Evolutionary conservation across 2,329 filamentous ascomycete genomes (phyloP), one percentile per base, ranked within the genome.

Genomic region (Pestalotiopsis sp.): DNA sequence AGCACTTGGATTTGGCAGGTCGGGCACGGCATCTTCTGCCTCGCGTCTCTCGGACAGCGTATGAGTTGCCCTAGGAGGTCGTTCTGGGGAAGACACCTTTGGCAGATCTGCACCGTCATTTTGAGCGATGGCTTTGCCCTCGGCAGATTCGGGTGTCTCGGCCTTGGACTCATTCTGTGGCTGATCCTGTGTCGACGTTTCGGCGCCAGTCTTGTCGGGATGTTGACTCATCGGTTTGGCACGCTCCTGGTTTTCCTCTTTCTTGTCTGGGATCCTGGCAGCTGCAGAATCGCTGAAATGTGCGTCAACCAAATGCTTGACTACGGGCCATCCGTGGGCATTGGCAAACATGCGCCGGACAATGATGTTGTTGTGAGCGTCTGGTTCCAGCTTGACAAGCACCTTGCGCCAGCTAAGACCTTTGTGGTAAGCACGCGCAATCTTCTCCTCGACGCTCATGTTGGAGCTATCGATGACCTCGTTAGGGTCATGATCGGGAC

Each of bases 341-440:
- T 99, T 99, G 67, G 94, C 91, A 78, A 99, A 99, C 91, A 94
- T 97, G 67, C 96, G 91, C 17, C 96, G 91, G 26, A 99, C 96
- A 69, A 98, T 92, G 72, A 99, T 97, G 79, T 99, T 99, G 80
- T 99, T 99, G 82, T 99, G 96, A 0, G 96, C 96, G 79, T 99
- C 96, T 0, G 96, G 96, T 77, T 99, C 95, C 2, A 99, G 85
- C 66, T 96, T 92, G 14, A 99, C 96, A 3, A 99, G 88, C 1
- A 99, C 96, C 78, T 99, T 99, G 59, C 96, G 92, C 96, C 96
- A 99, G 1, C 93, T 93, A 22, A 99, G 81, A 70, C 94, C 94
- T 13, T 90, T 89, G 78, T 99, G 96, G 80, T 99, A 99, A 14
- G 94, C 96, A 60, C 96, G 89, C 1, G 96, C 96, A 72, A 99